Conservation (phyloP, 1,139 yeast genomes). For the Geotrichum australiense region DNA sequence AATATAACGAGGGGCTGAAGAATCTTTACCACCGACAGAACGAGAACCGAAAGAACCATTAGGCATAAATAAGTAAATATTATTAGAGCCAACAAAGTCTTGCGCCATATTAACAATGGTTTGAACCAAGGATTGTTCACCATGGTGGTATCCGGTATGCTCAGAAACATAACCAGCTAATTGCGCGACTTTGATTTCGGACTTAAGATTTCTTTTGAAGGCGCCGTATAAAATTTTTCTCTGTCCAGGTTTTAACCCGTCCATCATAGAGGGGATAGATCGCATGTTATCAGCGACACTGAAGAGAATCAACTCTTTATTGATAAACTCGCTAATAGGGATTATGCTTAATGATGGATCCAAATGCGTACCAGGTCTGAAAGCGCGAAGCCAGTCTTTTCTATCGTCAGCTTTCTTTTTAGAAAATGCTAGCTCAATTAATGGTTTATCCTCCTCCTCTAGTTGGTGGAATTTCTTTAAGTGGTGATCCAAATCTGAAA, state of each 20-base stretch:
- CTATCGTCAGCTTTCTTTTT: slow-evolving; percentile 96
- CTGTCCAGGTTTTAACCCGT: slow-evolving; percentile 97
- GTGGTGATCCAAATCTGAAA: slow-evolving; percentile 78
- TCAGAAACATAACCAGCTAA: slow-evolving; percentile 86
- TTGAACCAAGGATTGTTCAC: slow-evolving; percentile 80
- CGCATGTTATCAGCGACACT: slow-evolving; percentile 96
- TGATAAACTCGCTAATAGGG: slow-evolving; percentile 90
- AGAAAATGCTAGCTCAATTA: slow-evolving; percentile 88
- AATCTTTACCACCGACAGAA: slow-evolving; percentile 97
- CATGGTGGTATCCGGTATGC: slow-evolving; percentile 93
- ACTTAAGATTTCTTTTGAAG: slow-evolving; percentile 68
- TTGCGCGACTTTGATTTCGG: slow-evolving; percentile 85
- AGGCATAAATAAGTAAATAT: slow-evolving; percentile 76
- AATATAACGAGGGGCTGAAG: slow-evolving; percentile 97
- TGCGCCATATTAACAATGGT: slow-evolving; percentile 94
- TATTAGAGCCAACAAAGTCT: slow-evolving; percentile 89
- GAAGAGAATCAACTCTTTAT: slow-evolving; percentile 88
- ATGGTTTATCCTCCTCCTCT: slow-evolving; percentile 70
- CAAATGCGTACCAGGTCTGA: slow-evolving; percentile 84
- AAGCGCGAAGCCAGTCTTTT: slow-evolving; percentile 91
- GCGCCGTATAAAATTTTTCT: slow-evolving; percentile 88
- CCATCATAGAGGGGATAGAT: slow-evolving; percentile 89
- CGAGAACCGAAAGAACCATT: slow-evolving; percentile 97
- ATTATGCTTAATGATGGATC: slow-evolving; percentile 74
- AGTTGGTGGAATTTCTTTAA: slow-evolving; percentile 79